These are phyloP conservation scores for Dalbergia cochinchinensis DNA, from an alignment of 306 rosid species.

Conservation along the genomic window DNA sequence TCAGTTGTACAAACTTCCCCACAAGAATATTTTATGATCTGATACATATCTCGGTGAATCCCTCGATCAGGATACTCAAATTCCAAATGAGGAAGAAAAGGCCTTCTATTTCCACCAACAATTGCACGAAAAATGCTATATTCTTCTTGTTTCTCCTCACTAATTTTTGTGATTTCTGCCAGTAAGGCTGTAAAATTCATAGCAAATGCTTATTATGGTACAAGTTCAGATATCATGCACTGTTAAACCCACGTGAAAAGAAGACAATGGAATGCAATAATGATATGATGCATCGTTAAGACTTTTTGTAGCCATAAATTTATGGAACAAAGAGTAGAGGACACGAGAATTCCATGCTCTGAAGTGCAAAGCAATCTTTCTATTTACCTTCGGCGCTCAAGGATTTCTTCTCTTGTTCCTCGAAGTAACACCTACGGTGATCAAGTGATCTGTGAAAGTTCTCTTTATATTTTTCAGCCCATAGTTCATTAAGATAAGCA, in stretches of 20 bases:
- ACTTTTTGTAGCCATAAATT: conserved; percentile 1
- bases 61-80: conserved; percentile 82
- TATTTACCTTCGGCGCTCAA: conserved; percentile 87
- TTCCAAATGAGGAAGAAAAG: conserved; percentile 89
- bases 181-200: conserved; percentile 72
- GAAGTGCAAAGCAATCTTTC: not conserved
- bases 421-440: conserved; percentile 98
- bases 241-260: not conserved
- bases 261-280: not conserved
- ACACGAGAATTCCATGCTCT: conserved; percentile 18
- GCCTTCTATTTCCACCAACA: conserved; percentile 91
- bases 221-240: not conserved
- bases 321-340: no score
- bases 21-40: conserved; percentile 89
- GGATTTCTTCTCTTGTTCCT: conserved; percentile 93
- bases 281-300: conserved; percentile 7
- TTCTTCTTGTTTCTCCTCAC: conserved; percentile 91
- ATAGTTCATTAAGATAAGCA: conserved; percentile 83
- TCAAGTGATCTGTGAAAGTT: conserved; percentile 98
- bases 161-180: conserved; percentile 92
- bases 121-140: conserved; percentile 86
- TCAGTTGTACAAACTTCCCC: conserved; percentile 95
- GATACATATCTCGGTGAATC: conserved; percentile 91
- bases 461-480: conserved; percentile 93
- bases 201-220: conserved; percentile 4